These are phyloP conservation scores for Petasospora rhodanensis DNA, from an alignment of 1,139 yeast genomes.

Conservation along the genomic window DNA sequence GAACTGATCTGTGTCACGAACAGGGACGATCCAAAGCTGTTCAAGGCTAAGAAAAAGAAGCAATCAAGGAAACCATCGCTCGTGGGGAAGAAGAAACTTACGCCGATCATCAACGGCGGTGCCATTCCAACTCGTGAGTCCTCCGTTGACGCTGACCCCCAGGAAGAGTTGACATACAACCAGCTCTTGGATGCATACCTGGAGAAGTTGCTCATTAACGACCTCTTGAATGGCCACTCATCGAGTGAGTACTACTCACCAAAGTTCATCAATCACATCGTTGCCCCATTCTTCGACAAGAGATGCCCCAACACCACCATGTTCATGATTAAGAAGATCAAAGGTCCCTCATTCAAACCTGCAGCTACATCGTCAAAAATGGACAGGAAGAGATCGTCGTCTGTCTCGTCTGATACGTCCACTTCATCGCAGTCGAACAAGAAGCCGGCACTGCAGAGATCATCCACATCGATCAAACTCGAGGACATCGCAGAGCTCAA, in stretches of 20 bases:
- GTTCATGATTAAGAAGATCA: slow-evolving; percentile 45
- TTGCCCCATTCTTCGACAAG: slow-evolving; percentile 51
- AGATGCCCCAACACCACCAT: slow-evolving; percentile 44
- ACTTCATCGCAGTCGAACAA: too few relatives aligned
- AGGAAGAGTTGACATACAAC: slow-evolving; percentile 11
- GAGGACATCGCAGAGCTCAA: slow-evolving; percentile 21
- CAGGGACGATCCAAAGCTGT: slow-evolving; percentile 29
- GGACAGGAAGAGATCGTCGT: slow-evolving; percentile 6
- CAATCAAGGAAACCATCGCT: slow-evolving; percentile 33
- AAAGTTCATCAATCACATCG: slow-evolving; percentile 50
- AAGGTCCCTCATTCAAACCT: slow-evolving; percentile 29
- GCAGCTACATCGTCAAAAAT: slow-evolving; percentile 3
- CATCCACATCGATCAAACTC: slow-evolving; percentile 12
- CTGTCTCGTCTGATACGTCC: too few relatives aligned
- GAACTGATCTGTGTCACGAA: slow-evolving; percentile 36
- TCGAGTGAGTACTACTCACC: slow-evolving; percentile 32
- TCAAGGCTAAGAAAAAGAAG: slow-evolving; percentile 24
- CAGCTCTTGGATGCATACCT: slow-evolving; percentile 40
- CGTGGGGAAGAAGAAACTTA: slow-evolving; percentile 34
- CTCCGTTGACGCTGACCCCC: neutral
- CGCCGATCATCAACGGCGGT: slow-evolving; percentile 36
- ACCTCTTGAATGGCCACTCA: slow-evolving; percentile 39
- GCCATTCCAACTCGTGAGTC: slow-evolving; percentile 31
- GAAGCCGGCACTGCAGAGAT: slow-evolving; percentile 18
- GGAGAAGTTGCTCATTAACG: slow-evolving; percentile 55